Conservation (phyloP, 2,329 filamentous ascomycete species). For the Spiromastix sp. region DNA sequence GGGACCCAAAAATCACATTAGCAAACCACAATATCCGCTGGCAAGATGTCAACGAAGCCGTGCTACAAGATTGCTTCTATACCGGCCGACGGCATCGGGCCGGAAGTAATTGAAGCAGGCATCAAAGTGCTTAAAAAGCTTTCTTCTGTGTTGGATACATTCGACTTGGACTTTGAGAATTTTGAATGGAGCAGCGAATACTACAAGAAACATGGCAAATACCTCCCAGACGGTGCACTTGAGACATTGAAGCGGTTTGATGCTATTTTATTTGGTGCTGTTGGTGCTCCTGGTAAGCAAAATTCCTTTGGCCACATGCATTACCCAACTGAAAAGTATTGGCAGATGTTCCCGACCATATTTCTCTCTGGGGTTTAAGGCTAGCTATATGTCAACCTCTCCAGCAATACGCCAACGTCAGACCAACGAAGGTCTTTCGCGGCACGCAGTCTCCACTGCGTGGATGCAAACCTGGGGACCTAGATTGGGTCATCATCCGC, state of each 20-base stretch:
- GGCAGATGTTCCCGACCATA: constrained; percentile 45
- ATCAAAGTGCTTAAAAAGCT: constrained; percentile 42
- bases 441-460: constrained; percentile 42
- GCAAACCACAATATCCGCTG: no score
- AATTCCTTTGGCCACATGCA: neutral
- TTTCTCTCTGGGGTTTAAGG: constrained; percentile 47
- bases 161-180: constrained; percentile 41
- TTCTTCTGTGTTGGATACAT: constrained; percentile 33
- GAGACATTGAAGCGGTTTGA: constrained; percentile 42
- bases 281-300: constrained; percentile 45
- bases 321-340: neutral
- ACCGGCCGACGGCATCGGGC: constrained; percentile 59
- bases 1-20: no score
- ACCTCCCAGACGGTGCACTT: constrained; percentile 42
- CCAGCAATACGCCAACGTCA: constrained; percentile 48
- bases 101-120: constrained; percentile 55
- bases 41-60: no score
- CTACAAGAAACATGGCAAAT: constrained; percentile 42
- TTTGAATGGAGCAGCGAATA: constrained; percentile 41
- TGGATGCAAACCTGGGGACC: constrained; percentile 36
- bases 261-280: constrained; percentile 50
- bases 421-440: constrained; percentile 43
- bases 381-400: constrained; percentile 46
- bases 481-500: constrained; percentile 47
- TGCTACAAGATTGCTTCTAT: constrained; percentile 53